Base-by-base conservation (phyloP, 169 alveolate genomes). In the Toxoplasma gondii region DNA sequence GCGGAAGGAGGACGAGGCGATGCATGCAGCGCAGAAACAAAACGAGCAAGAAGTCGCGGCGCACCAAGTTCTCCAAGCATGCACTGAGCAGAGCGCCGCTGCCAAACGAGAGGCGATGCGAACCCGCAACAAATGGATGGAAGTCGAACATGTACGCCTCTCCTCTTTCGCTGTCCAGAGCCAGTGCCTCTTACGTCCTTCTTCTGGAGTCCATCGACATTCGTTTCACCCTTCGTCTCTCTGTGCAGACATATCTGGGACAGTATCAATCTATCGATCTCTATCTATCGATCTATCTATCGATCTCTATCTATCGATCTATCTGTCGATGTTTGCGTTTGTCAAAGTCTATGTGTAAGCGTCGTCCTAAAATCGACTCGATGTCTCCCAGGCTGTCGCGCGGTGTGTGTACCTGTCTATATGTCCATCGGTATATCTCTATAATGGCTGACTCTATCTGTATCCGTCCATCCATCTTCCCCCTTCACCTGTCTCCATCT, bases 141-240 rank as follows among this genome's bases (percentile, higher is more conserved):
- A 82, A 31, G 90, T 82, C 43, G 90, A 82, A 41, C 90, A 82
- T 64, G 90, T 82, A 41, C 41, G 53, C 34, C 41, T 34, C 86
- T 27, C 41, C 31, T 78, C 22, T 78, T 17, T 22, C 44, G 22
- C 86, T 78, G 17, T 78, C 70, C 16, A 58, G 16, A 58, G 70
- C 70, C 24, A 31, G 41, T 78, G 41, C 43, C 41, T 17, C 41
- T 34, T 78, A 27, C 44, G 44, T 78, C 43, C 22, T 34, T 34
- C 34, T 27, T 17, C 86, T 10, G 16, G 31, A 19, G 31, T 34
- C 16, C 41, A 78, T 19, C 41, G 16, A 78, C 31, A 78, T n/a
- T 12, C 31, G 31, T 27, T 19, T 78, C 16, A 12, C 34, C 31
- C 16, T 34, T 19, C 31, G 34, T 34, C 17, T n/a, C 41, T 34